phyloP scores from a whole-genome alignment of 495 filamentous ascomycete species.

The Hypoxylon lienhwacheense region DNA sequence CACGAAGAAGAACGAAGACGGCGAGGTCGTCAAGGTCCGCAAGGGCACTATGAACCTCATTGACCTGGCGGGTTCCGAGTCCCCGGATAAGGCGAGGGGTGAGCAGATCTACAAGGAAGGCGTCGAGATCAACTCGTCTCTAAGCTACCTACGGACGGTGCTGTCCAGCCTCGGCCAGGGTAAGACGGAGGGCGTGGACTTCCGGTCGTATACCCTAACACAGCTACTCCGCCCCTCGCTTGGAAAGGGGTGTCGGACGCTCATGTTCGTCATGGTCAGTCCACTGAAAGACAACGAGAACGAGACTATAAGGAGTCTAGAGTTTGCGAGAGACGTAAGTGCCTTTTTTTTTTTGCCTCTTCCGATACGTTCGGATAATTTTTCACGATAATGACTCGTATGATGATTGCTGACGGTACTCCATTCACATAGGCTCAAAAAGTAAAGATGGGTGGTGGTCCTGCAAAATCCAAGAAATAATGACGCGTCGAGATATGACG shows the following conservation, averaged over 20 bases:
- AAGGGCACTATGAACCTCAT: slow-evolving; percentile 96
- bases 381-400: not conserved
- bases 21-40: slow-evolving; percentile 76
- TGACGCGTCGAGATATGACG: not conserved
- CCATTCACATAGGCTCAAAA: slow-evolving; percentile 36
- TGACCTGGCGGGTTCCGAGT: slow-evolving; percentile 91
- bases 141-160: slow-evolving; percentile 92
- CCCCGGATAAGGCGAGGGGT: slow-evolving; percentile 79
- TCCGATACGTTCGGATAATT: too few species aligned
- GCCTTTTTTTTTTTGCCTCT: not conserved
- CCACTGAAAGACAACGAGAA: slow-evolving; percentile 87
- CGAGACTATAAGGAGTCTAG: slow-evolving; percentile 92
- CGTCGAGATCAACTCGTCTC: slow-evolving; percentile 93
- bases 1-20: slow-evolving; percentile 56
- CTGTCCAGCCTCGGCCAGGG: slow-evolving; percentile 87
- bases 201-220: slow-evolving; percentile 94
- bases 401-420: slow-evolving; percentile 9
- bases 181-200: slow-evolving; percentile 85
- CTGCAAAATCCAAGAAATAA: slow-evolving; percentile 23
- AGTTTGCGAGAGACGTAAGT: slow-evolving; percentile 90
- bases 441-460: slow-evolving; percentile 39
- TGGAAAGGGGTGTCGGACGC: slow-evolving; percentile 92
- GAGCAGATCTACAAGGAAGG: slow-evolving; percentile 89
- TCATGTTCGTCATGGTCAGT: slow-evolving; percentile 99
- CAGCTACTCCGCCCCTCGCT: slow-evolving; percentile 95